Evolutionary conservation across 176 grass and related monocot genomes (phyloP).

Genomic region (Cymbopogon citratus): DNA sequence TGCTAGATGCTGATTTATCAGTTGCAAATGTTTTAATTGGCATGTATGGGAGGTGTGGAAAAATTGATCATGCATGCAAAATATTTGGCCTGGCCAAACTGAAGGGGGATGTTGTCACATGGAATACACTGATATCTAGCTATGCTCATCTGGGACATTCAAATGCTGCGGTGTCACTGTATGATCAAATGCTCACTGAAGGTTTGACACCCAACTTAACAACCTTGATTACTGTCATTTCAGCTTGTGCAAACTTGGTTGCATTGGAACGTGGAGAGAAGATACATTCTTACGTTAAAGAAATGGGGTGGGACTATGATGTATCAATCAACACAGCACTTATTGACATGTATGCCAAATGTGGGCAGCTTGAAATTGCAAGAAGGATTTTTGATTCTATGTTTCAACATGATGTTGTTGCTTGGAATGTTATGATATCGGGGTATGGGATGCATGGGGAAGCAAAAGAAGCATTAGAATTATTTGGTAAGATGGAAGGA

Average conservation of each 20-base stretch:
- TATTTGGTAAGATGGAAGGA: slow-evolving; percentile 56
- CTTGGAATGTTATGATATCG: slow-evolving; percentile 83
- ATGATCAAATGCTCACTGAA: slow-evolving; percentile 53
- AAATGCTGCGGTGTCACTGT: slow-evolving; percentile 43
- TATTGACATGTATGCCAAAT: slow-evolving; percentile 77
- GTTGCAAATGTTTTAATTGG: slow-evolving; percentile 58
- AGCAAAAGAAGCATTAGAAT: slow-evolving; percentile 46
- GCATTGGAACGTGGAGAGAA: slow-evolving; percentile 43
- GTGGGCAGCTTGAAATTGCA: slow-evolving; percentile 53
- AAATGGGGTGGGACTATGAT: slow-evolving; percentile 43
- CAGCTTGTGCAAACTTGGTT: slow-evolving; percentile 50
- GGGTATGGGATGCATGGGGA: slow-evolving; percentile 70
- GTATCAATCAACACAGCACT: slow-evolving; percentile 49
- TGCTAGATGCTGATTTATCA: slow-evolving; percentile 36
- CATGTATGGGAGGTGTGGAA: slow-evolving; percentile 65
- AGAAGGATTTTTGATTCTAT: slow-evolving; percentile 57
- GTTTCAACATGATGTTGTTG: slow-evolving; percentile 54
- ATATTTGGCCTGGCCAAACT: slow-evolving; percentile 38
- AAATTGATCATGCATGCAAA: slow-evolving; percentile 40
- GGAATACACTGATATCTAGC: slow-evolving; percentile 61
- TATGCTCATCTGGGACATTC: slow-evolving; percentile 50
- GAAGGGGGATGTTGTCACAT: slow-evolving; percentile 49
- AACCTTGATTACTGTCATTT: slow-evolving; percentile 48
- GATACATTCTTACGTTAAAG: slow-evolving; percentile 53
- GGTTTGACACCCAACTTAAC: slow-evolving; percentile 47